Evolutionary conservation across 2,329 filamentous ascomycete genomes (phyloP).

Genomic region (Penicillium sp.): DNA sequence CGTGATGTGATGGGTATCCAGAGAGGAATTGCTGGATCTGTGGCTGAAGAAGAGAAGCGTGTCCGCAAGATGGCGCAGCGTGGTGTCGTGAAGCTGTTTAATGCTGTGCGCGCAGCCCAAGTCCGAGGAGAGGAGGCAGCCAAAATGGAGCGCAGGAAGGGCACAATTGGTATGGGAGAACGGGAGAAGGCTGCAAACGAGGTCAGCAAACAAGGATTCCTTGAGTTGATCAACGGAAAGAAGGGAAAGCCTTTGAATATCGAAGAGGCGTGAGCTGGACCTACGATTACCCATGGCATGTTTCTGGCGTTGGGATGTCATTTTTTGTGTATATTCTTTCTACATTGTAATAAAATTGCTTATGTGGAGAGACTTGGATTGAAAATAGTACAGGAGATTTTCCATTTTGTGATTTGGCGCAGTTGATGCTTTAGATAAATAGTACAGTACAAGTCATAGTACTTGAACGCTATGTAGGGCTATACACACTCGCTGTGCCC

Average conservation of each 20-base stretch:
- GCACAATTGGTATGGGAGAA: conserved; percentile 72
- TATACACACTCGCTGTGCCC: conserved; percentile 1
- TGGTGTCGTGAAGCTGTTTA: conserved; percentile 94
- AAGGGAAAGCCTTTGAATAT: conserved; percentile 49
- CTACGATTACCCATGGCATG: conserved; percentile 31
- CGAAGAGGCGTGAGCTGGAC: conserved; percentile 40
- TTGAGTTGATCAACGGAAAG: conserved; percentile 74
- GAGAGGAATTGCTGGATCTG: conserved; percentile 50
- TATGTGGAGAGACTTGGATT: conserved; percentile 20
- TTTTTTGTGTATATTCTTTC: conserved; percentile 20
- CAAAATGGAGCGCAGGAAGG: conserved; percentile 60
- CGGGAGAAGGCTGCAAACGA: conserved; percentile 87
- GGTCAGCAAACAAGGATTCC: conserved; percentile 94
- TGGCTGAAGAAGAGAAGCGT: conserved; percentile 69
- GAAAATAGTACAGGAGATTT: conserved; percentile 28
- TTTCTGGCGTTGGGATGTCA: conserved; percentile 33
- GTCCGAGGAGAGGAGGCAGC: conserved; percentile 79
- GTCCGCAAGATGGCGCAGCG: conserved; percentile 84
- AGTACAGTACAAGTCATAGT: conserved; percentile 28
- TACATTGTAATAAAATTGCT: conserved; percentile 22
- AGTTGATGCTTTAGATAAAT: conserved; percentile 26
- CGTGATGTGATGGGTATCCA: conserved; percentile 74
- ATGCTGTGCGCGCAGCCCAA: conserved; percentile 88
- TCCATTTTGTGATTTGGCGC: conserved; percentile 25
- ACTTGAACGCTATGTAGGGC: conserved; percentile 3